Base-by-base conservation (phyloP, 2,329 filamentous ascomycete species). In the Parastagonospora avenae region DNA sequence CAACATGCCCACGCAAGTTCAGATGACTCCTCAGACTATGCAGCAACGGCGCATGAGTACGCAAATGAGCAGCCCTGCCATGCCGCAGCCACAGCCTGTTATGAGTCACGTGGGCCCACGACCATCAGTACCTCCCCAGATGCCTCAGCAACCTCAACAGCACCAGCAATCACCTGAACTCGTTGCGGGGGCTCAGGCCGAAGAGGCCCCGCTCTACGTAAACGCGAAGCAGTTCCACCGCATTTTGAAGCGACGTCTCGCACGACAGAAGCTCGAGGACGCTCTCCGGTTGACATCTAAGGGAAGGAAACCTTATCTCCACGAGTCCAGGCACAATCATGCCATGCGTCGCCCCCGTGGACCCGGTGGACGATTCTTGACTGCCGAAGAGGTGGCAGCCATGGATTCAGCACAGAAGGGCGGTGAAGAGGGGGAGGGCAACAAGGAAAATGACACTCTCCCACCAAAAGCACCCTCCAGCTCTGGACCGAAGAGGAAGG, bases 171-270 rank as follows among this genome's bases (percentile, higher is more conserved):
- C 91, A 1, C 90, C 91, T 7, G 92, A 97, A 70, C 85, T 94
- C 64, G 83, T 89, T 1, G 79, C 88, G 7, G 81, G 79, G 11
- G 83, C 83, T 11, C 68, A 62, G 42, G 86, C 87, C 4, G 94
- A 97, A 72, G 94, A 99, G 70, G 93, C 93, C 0, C 94, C 94
- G 0, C 80, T 99, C 1, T 99, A 99, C 64, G 94, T 99, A 67
- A 99, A 99, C 67, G 94, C 94, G 4, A 99, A 99, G 74, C 94
- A 99, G 68, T 99, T 99, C 64, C 94, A 99, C 72, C 89, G 94
- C 24, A 99, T 99, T 42, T 77, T 99, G 47, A 97, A 99, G 80
- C 85, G 94, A 50, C 85, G 94, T 52, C 91, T 97, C 57, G 94
- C 94, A 6, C 85, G 94, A 30, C 94, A 97, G 74, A 91, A 91